Evolutionary conservation across 345 rosid genomes (phyloP), one percentile per base, ranked within the genome.

Genomic region (Citrus maxima): DNA sequence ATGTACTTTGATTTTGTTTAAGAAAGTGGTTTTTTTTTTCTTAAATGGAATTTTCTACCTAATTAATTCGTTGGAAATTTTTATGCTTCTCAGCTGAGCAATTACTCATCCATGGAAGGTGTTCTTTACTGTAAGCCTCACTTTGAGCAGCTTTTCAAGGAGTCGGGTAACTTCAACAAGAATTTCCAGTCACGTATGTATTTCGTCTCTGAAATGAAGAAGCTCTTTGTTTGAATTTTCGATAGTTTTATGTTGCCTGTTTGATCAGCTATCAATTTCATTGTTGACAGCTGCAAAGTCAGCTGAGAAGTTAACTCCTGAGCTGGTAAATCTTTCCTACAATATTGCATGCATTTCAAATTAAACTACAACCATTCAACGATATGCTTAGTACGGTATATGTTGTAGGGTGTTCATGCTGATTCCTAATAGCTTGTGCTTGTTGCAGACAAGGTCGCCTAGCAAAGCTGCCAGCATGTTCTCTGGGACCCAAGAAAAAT

Each of bases 71-170:
- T n/a, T 21, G 42, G 27, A 78, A n/a, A 68, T 71, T 79, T 76
- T 16, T 54, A 35, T 83, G 78, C 51, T 75, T 84, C 76, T 70
- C 90, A 97, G 98, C 89, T 93, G 82, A 89, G 98, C 80, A 97
- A 91, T 66, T 97, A 93, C 84, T 93, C 95, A 76, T 97, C 99
- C 0, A 97, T 94, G 99, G 99, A 94, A 85, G 98, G 98, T 81
- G 97, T 97, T 61, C 78, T 97, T 70, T 97, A 97, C 78, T 96
- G 99, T 75, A 94, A 89, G 87, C 99, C 99, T 79, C 99, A 94
- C 79, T 94, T 93, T 79, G 99, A 93, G 88, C 99, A 94, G 84
- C 93, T 97, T 67, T 97, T 97, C 89, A 97, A 92, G 90, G 98
- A 94, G 86, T 69, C 93, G 14, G 97, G 99, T 35, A 97, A 84